These are phyloP conservation scores for Amanita rimosa DNA, from an alignment of 768 basidiomycete species.

Conservation along the genomic window DNA sequence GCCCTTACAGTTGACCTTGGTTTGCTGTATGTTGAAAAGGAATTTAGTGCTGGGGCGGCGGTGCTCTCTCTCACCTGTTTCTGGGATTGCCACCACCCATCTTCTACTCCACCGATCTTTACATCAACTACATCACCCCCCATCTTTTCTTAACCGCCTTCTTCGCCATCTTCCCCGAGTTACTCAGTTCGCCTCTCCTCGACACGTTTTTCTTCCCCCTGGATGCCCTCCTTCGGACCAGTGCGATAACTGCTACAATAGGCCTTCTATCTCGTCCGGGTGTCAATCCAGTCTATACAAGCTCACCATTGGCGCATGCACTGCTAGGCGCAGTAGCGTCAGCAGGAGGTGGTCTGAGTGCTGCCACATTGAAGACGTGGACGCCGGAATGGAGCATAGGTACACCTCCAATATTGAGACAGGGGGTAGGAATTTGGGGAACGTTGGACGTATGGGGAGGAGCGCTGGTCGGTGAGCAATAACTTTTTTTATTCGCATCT, in stretches of 20 bases:
- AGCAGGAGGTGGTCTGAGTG: slow-evolving; percentile 32
- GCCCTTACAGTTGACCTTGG: neutral
- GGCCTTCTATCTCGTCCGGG: slow-evolving; percentile 20
- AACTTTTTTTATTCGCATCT: neutral
- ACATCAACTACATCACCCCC: slow-evolving; percentile 35
- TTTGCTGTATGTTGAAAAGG: neutral
- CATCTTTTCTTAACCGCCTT: slow-evolving; percentile 33
- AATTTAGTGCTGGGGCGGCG: slow-evolving; percentile 36
- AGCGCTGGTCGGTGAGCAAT: slow-evolving; percentile 27
- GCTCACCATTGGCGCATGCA: slow-evolving; percentile 32
- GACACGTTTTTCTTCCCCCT: slow-evolving; percentile 38
- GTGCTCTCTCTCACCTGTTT: slow-evolving; percentile 28
- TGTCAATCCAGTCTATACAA: slow-evolving; percentile 22
- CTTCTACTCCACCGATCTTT: slow-evolving; percentile 32
- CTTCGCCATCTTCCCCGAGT: slow-evolving; percentile 14
- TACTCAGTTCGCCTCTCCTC: slow-evolving; percentile 21
- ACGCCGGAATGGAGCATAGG: slow-evolving; percentile 31
- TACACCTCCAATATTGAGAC: slow-evolving; percentile 33
- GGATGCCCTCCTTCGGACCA: slow-evolving; percentile 36
- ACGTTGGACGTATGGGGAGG: slow-evolving; percentile 44
- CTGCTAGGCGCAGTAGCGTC: slow-evolving; percentile 37
- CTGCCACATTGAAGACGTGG: slow-evolving; percentile 33
- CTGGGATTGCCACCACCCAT: slow-evolving; percentile 34
- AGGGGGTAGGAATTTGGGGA: slow-evolving; percentile 24
- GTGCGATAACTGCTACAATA: slow-evolving; percentile 25